Evolutionary conservation across 1,284 basidiomycete species (phyloP), one percentile per base, ranked within the genome.

Genomic region (Malassezia brasiliensis): DNA sequence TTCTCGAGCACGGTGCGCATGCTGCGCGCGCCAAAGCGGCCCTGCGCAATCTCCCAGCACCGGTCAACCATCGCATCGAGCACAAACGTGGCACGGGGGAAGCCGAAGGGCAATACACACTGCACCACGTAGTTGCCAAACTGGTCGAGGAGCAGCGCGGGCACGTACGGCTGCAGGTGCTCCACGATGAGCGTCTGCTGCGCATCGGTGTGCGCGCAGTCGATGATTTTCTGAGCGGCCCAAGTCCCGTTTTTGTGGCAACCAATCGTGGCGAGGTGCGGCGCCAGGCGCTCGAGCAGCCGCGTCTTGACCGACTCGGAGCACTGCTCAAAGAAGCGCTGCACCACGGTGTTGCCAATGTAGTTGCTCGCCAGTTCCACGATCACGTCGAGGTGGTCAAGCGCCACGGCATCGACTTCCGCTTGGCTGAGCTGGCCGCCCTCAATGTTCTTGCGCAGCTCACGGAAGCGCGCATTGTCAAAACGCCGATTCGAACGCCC

Each of bases 241-340:
- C 94, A 98, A 0, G 94, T 99, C 37, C 94, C 94, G 68, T 98
- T 98, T 79, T 98, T 98, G 80, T 99, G 94, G 49, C 93, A 90
- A 47, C 94, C 94, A 63, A 96, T 94, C 82, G 89, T 89, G 25
- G 93, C 94, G 22, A 99, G 79, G 75, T 94, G 87, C 50, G 94
- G 94, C 2, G 85, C 83, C 56, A 98, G 85, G 44, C 90, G 84
- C 70, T 96, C 90, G 42, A 99, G 80, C 88, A 98, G 90, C 15
- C 84, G 83, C 62, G 88, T 81, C 64, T 91, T 82, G 46, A 89
- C 84, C 2, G 70, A 76, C 36, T 84, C 78, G 19, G 87, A 87
- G 69, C 88, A 89, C 64, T 83, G 85, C 76, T 96, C 93, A 66
- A 96, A 98, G 28, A 98, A 79, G 76, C 96, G 93, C 79, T 94